A percentile compares a stretch with the other conserved stretches of the same genome.
phyloP scores from a whole-genome alignment of 169 alveolate species.

The Cryptosporidium xiaoi region DNA sequence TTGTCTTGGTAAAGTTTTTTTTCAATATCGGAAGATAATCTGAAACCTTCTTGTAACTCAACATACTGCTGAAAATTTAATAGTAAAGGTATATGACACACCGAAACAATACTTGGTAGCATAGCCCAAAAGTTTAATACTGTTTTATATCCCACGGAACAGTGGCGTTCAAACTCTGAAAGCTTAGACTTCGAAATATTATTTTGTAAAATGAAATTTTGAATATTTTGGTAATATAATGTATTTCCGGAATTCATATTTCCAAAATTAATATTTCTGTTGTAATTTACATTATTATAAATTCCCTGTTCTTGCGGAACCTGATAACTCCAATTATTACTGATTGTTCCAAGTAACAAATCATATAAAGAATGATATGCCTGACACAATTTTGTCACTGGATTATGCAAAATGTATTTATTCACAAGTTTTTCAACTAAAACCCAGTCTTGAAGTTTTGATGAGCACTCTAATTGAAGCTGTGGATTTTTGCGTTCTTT shows the following conservation, averaged over 20 bases:
- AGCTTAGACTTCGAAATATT: slow-evolving; percentile 45
- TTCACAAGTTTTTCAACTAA: slow-evolving; percentile 76
- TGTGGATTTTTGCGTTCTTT: slow-evolving; percentile 78
- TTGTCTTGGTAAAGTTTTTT: slow-evolving; percentile 52
- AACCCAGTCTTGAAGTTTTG: slow-evolving; percentile 80
- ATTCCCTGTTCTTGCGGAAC: slow-evolving; percentile 7
- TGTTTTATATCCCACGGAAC: slow-evolving; percentile 71
- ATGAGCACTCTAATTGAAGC: slow-evolving; percentile 77
- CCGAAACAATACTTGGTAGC: slow-evolving; percentile 67
- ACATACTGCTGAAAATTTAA: slow-evolving; percentile 78
- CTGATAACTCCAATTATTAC: slow-evolving; percentile 12
- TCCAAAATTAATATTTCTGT: background rate
- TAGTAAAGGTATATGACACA: slow-evolving; percentile 75
- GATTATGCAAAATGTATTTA: slow-evolving; percentile 75
- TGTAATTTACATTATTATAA: background rate
- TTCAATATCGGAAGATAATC: slow-evolving; percentile 73
- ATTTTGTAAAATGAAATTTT: background rate
- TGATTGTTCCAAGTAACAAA: slow-evolving; percentile 26
- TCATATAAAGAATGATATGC: slow-evolving; percentile 73
- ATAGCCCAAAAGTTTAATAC: slow-evolving; percentile 73
- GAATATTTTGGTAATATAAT: slow-evolving; percentile 13
- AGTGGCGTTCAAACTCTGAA: slow-evolving; percentile 68
- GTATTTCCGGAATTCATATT: background rate
- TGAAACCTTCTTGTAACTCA: slow-evolving; percentile 78
- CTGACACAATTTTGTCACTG: slow-evolving; percentile 75